Percentiles rank a stretch among this genome's conserved stretches.
phyloP scores from a whole-genome alignment of 139 green algal genomes.

The Chlorokybus atmophyticus region DNA sequence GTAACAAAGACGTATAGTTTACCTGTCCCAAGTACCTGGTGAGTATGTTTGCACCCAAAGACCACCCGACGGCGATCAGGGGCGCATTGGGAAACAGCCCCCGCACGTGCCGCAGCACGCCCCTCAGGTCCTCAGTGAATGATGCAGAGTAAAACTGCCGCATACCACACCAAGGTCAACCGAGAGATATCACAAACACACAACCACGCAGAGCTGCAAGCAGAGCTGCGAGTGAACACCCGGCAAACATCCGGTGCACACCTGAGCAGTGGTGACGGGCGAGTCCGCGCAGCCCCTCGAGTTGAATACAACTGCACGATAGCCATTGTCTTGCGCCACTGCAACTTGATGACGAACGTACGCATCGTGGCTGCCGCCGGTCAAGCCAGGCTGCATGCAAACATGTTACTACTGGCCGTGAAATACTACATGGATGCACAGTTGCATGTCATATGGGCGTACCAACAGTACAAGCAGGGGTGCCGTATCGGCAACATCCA shows the following conservation, averaged over 20 bases:
- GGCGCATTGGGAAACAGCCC: slow-evolving; percentile 5
- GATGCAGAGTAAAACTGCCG: slow-evolving; percentile 80
- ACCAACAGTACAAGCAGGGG: neutral
- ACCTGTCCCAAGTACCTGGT: slow-evolving; percentile 41
- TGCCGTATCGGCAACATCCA: neutral
- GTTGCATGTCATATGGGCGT: neutral
- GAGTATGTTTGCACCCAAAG: slow-evolving; percentile 85
- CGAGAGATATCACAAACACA: neutral
- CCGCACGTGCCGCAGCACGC: slow-evolving; percentile 43
- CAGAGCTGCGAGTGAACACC: too few relatives aligned
- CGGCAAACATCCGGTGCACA: slow-evolving; percentile 3
- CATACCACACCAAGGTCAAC: neutral
- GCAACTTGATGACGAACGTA: slow-evolving; percentile 60
- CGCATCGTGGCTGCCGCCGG: slow-evolving; percentile 68
- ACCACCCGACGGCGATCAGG: slow-evolving; percentile 76
- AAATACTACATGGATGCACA: neutral
- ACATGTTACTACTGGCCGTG: neutral
- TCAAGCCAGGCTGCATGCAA: slow-evolving; percentile 62
- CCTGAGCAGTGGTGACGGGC: slow-evolving; percentile 71
- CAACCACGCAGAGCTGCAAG: slow-evolving; percentile 1
- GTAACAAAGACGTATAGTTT: too few relatives aligned
- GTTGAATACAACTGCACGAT: slow-evolving; percentile 60
- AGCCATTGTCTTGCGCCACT: slow-evolving; percentile 1
- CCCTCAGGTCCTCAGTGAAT: slow-evolving; percentile 70
- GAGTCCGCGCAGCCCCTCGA: slow-evolving; percentile 63